Percentiles rank a stretch among this genome's conserved stretches.
Evolutionary conservation across 2,329 filamentous ascomycete genomes (phyloP).

Genomic region (Aspergillus sp.): DNA sequence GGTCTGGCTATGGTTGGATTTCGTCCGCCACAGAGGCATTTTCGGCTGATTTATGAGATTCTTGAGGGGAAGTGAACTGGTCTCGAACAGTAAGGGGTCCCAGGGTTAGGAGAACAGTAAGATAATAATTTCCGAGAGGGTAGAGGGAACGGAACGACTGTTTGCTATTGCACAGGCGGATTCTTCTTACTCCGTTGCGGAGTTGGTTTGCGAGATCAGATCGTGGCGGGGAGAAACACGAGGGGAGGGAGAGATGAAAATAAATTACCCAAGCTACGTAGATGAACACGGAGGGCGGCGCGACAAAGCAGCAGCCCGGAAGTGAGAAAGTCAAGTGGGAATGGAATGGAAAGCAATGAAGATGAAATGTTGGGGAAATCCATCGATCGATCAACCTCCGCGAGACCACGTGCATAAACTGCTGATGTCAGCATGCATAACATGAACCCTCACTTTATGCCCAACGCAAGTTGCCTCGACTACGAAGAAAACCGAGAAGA

Average conservation of each 20-base stretch:
- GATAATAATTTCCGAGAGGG: neutral
- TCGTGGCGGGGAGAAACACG: neutral
- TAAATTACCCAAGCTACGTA: neutral
- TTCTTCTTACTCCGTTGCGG: slow-evolving; percentile 2
- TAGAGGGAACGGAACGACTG: neutral
- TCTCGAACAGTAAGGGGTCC: neutral
- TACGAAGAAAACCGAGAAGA: neutral
- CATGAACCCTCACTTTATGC: neutral
- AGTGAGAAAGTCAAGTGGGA: neutral
- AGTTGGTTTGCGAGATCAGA: neutral
- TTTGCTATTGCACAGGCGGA: neutral
- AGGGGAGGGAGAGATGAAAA: neutral
- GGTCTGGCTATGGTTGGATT: slow-evolving; percentile 29
- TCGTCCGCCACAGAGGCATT: slow-evolving; percentile 33
- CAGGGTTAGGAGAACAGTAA: too few relatives aligned
- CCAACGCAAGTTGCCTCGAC: neutral
- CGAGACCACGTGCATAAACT: neutral
- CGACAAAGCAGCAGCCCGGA: neutral
- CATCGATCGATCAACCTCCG: neutral
- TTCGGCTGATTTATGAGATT: neutral
- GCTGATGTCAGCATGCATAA: neutral
- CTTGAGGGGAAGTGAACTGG: neutral
- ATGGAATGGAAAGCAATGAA: neutral
- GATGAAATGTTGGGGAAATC: neutral
- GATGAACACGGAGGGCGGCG: neutral